Conservation (phyloP, 768 basidiomycete genomes). For the Leccinum longicurvipes region DNA sequence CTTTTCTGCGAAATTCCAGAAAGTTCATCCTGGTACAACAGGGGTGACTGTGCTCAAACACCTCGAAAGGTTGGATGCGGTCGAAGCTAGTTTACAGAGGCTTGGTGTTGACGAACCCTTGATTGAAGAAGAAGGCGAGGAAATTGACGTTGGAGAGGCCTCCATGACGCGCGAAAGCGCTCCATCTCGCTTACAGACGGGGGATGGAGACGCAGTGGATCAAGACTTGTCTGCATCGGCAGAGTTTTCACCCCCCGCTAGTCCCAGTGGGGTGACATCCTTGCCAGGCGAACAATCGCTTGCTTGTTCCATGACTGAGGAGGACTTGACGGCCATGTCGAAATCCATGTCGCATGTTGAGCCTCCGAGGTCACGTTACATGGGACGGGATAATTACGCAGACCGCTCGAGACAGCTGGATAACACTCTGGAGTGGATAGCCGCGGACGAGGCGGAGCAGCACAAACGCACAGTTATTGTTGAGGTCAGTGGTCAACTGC, state of each 20-base stretch:
- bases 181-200: constrained; percentile 30
- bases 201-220: constrained; percentile 12
- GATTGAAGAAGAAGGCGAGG: constrained; percentile 49
- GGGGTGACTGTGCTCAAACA: constrained; percentile 85
- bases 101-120: constrained; percentile 58
- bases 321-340: constrained; percentile 70
- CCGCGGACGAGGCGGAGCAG: constrained; percentile 35
- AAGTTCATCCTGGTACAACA: constrained; percentile 81
- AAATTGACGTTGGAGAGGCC: constrained; percentile 64
- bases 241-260: constrained; percentile 56
- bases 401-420: constrained; percentile 27
- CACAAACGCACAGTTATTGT: constrained; percentile 62
- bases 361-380: constrained; percentile 37
- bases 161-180: constrained; percentile 22
- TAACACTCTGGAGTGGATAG: constrained; percentile 45
- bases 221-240: constrained; percentile 34
- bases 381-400: constrained; percentile 35
- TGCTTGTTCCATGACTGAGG: constrained; percentile 59
- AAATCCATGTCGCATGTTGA: constrained; percentile 75
- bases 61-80: constrained; percentile 79
- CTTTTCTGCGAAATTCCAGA: constrained; percentile 79
- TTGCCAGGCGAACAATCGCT: constrained; percentile 55
- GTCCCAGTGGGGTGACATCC: constrained; percentile 47
- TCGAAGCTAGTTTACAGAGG: constrained; percentile 73
- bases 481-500: constrained; percentile 49